Percentiles rank a stretch among this genome's conserved stretches.
These are phyloP conservation scores for Fusarium piperis DNA, from an alignment of 2,329 filamentous ascomycete species.

Conservation along the genomic window DNA sequence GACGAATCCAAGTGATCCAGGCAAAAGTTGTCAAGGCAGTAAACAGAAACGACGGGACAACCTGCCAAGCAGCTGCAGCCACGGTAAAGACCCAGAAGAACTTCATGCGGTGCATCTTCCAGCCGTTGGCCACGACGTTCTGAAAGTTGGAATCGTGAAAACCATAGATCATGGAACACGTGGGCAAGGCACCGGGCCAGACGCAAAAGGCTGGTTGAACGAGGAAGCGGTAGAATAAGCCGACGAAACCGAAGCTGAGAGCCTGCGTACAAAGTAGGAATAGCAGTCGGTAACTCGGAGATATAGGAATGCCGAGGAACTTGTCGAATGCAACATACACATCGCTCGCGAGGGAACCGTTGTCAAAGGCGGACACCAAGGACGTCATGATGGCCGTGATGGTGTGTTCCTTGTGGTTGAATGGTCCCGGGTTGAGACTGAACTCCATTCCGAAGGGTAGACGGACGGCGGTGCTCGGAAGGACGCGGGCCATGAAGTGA, in stretches of 20 bases:
- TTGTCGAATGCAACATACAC: constrained; percentile 52
- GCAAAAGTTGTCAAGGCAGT: constrained; percentile 22
- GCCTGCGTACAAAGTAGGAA: constrained; percentile 48
- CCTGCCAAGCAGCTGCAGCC: constrained; percentile 1
- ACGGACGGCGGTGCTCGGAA: neutral
- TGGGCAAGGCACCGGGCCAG: constrained; percentile 52
- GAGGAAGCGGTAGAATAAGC: constrained; percentile 48
- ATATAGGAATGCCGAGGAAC: neutral
- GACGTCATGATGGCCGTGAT: constrained; percentile 60
- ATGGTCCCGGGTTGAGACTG: constrained; percentile 52
- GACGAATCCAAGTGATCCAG: constrained; percentile 26
- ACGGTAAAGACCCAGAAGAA: neutral
- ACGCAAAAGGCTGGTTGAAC: constrained; percentile 51
- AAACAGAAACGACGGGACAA: constrained; percentile 21
- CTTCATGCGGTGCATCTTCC: constrained; percentile 46
- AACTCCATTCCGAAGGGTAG: neutral
- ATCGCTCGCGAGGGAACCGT: constrained; percentile 47
- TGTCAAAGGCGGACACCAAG: constrained; percentile 50
- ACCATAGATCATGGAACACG: constrained; percentile 50
- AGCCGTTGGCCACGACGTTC: neutral
- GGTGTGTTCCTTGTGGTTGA: constrained; percentile 59
- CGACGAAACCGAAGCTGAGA: constrained; percentile 52
- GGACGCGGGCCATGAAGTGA: neutral
- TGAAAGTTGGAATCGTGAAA: constrained; percentile 39
- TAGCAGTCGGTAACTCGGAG: constrained; percentile 39